These are phyloP conservation scores for Pseudocercospora crystallina DNA, from an alignment of 2,329 filamentous ascomycete species.

Conservation along the genomic window DNA sequence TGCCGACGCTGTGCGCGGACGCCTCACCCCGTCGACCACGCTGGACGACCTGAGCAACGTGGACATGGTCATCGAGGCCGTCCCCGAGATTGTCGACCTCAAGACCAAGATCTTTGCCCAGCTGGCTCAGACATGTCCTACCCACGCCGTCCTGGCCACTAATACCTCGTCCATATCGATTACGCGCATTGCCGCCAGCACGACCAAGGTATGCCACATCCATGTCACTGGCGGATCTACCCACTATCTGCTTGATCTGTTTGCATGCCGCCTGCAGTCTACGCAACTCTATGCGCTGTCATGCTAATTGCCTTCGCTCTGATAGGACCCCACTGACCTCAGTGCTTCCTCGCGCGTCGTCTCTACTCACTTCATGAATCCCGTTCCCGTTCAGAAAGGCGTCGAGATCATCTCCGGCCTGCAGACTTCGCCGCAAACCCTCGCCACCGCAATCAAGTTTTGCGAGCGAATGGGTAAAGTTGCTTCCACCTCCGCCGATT, in stretches of 20 bases:
- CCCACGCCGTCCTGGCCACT: slow-evolving; percentile 87
- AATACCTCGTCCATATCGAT: slow-evolving; percentile 99
- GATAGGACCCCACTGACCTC: slow-evolving; percentile 71
- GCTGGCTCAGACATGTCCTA: slow-evolving; percentile 76
- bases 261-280: neutral
- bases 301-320: slow-evolving; percentile 15
- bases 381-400: slow-evolving; percentile 92
- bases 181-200: slow-evolving; percentile 85
- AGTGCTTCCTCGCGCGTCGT: slow-evolving; percentile 84
- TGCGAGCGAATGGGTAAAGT: slow-evolving; percentile 93
- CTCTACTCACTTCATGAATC: slow-evolving; percentile 99
- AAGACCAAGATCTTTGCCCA: slow-evolving; percentile 85
- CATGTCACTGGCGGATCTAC: slow-evolving; percentile 3
- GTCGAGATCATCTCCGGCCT: slow-evolving; percentile 96
- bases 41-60: slow-evolving; percentile 77
- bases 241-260: too few species aligned
- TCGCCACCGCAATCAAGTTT: slow-evolving; percentile 80
- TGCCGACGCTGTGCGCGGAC: slow-evolving; percentile 69
- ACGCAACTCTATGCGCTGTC: slow-evolving; percentile 3
- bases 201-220: slow-evolving; percentile 53
- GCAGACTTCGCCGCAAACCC: slow-evolving; percentile 80
- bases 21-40: slow-evolving; percentile 68
- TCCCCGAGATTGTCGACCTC: slow-evolving; percentile 76
- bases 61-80: slow-evolving; percentile 97
- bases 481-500: slow-evolving; percentile 80